Base-by-base conservation (phyloP, 2,329 filamentous ascomycete genomes). In the Phaeophleospora eucalypticola region DNA sequence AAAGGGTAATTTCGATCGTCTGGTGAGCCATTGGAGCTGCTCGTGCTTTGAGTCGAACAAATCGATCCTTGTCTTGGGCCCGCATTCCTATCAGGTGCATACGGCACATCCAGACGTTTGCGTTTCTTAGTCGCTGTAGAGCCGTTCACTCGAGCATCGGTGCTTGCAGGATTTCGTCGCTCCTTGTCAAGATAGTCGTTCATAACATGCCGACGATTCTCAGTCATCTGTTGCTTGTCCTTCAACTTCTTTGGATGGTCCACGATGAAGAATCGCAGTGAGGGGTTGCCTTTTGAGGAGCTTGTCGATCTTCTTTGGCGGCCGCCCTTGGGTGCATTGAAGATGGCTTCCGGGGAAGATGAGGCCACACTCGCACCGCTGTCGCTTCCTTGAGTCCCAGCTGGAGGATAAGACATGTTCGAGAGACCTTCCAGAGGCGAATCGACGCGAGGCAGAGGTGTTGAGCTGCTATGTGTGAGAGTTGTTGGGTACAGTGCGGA, bases 161-260 rank as follows among this genome's bases (percentile, higher is more conserved):
- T 58, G 35, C 53, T 58, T 20, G 41, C 34, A 10, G 61, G 59
- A 14, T 62, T 58, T 20, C 46, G 43, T 17, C 58, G 51, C 27
- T 63, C 59, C 43, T 65, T 64, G 27, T 52, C 52, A 4, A 65
- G 52, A 39, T 62, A 65, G 41, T 62, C 53, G 24, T 60, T 49
- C 62, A 65, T 65, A 16, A 65, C 63, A 46, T 61, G 57, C 35
- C 56, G 50, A 2, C 63, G 60, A 34, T 61, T 60, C 39, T 59
- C 53, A 17, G 55, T 54, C 57, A 64, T 58, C 12, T 58, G 56
- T 3, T 45, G 49, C 32, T 53, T 58, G 38, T 65, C 56, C 38
- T 54, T 60, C 33, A 61, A 54, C 41, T 65, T 47, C 12, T 45
- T 52, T 4, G 59, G 61, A 34, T 62, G 49, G 19, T 56, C 55